Percentiles rank a stretch among this genome's conserved stretches.
Evolutionary conservation across 2,329 filamentous ascomycete genomes (phyloP).

Genomic region (Stromatinia cepivora): DNA sequence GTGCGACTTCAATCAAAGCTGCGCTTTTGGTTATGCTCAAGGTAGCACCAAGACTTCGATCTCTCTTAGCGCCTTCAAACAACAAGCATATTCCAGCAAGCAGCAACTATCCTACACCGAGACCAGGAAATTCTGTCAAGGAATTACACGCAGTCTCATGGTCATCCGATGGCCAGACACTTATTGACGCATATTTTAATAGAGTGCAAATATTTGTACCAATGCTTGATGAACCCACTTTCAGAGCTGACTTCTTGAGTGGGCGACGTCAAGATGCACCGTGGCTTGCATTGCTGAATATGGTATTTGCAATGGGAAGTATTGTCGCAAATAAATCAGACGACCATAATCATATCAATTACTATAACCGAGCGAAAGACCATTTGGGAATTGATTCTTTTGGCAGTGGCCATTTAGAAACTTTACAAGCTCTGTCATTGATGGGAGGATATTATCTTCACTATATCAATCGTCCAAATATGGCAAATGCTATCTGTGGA

Average conservation of each 20-base stretch:
- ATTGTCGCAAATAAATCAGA: constrained; percentile 62
- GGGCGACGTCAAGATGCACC: constrained; percentile 64
- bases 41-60: constrained; percentile 52
- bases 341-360: constrained; percentile 67
- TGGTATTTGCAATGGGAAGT: constrained; percentile 74
- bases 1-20: constrained; percentile 73
- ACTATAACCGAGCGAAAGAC: constrained; percentile 67
- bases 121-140: constrained; percentile 42
- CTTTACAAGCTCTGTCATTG: constrained; percentile 68
- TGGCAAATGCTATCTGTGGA: constrained; percentile 72
- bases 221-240: constrained; percentile 70
- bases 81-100: constrained; percentile 31
- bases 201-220: constrained; percentile 71
- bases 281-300: constrained; percentile 73
- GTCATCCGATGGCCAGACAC: constrained; percentile 64
- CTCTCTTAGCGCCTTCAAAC: constrained; percentile 45
- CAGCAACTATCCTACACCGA: constrained; percentile 37
- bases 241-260: constrained; percentile 64
- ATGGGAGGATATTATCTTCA: constrained; percentile 77
- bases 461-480: constrained; percentile 75
- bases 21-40: constrained; percentile 66
- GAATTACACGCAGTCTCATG: constrained; percentile 48
- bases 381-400: constrained; percentile 67
- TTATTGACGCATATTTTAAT: constrained; percentile 76
- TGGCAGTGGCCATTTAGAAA: constrained; percentile 71